phyloP scores from a whole-genome alignment of 805 yeast genomes.

The Zygotorulaspora chibaensis region DNA sequence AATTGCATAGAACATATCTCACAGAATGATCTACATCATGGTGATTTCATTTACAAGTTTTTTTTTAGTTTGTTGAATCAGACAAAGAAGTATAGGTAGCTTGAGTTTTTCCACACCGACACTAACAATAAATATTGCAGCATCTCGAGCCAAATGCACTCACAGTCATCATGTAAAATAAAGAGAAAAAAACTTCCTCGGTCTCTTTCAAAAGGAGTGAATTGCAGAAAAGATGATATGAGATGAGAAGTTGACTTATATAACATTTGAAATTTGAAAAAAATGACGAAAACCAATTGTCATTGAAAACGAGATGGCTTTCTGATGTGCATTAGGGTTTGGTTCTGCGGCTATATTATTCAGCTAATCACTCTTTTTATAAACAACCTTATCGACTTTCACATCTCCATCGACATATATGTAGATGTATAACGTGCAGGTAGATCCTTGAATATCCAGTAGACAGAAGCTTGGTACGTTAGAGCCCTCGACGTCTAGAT shows the following conservation, averaged over 20 bases:
- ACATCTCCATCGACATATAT: conserved; percentile 76
- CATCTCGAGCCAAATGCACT: conserved; percentile 99
- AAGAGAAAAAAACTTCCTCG: conserved; percentile 36
- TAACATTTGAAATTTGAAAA: neutral
- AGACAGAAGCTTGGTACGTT: conserved; percentile 83
- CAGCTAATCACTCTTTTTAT: conserved; percentile 42
- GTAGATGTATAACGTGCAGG: conserved; percentile 80
- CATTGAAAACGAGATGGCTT: conserved; percentile 3
- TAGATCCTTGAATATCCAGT: conserved; percentile 74
- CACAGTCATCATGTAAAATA: conserved; percentile 69
- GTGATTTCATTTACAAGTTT: neutral
- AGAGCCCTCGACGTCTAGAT: conserved; percentile 30
- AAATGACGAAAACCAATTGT: neutral
- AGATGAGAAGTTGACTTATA: neutral
- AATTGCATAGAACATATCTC: conserved; percentile 1
- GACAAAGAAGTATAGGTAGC: conserved; percentile 85
- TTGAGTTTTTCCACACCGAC: conserved; percentile 98
- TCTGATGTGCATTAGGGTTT: conserved; percentile 1
- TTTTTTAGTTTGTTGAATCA: conserved; percentile 36
- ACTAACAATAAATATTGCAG: conserved; percentile 35
- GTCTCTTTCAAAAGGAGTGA: conserved; percentile 6
- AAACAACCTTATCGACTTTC: conserved; percentile 82
- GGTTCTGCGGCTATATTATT: neutral
- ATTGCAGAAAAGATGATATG: neutral
- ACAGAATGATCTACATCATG: conserved; percentile 1